Conservation (phyloP, 176 grass and related monocot species). For the Hyparrhenia diplandra region DNA sequence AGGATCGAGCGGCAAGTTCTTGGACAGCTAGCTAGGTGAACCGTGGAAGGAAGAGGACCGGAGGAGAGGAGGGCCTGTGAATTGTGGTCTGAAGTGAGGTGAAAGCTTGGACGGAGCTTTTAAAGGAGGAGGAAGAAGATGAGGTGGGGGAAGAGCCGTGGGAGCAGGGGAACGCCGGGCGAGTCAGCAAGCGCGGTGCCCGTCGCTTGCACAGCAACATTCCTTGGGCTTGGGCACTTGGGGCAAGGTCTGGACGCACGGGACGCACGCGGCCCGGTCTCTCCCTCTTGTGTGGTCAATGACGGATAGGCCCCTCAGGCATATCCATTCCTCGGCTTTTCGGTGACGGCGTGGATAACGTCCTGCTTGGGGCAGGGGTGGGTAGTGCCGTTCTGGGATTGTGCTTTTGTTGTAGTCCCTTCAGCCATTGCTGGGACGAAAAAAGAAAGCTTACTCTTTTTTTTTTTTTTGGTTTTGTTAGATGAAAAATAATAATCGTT, state of each 20-base stretch:
- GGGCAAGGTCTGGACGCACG: not conserved
- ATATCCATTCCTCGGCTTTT: not conserved
- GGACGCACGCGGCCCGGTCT: not conserved
- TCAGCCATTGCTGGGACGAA: no score
- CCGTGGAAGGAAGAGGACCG: not conserved
- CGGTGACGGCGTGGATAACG: not conserved
- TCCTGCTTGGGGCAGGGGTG: not conserved
- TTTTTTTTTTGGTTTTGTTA: no score
- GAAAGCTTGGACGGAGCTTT: conserved; percentile 29
- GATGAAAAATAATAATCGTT: no score
- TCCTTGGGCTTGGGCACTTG: not conserved
- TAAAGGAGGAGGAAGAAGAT: conserved; percentile 30
- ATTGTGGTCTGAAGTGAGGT: conserved; percentile 2
- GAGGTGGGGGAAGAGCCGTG: conserved; percentile 25
- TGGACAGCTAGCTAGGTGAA: not conserved
- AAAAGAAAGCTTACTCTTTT: no score
- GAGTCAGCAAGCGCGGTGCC: not conserved
- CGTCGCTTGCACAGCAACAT: conserved; percentile 29
- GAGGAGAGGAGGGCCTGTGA: not conserved
- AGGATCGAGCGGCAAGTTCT: not conserved
- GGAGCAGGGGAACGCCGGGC: conserved; percentile 5
- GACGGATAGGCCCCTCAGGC: not conserved
- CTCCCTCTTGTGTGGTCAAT: not conserved
- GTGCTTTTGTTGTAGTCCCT: not conserved
- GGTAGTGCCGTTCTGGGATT: not conserved